These are phyloP conservation scores for Trametes hirsuta DNA, from an alignment of 1,284 basidiomycete species.

Conservation along the genomic window DNA sequence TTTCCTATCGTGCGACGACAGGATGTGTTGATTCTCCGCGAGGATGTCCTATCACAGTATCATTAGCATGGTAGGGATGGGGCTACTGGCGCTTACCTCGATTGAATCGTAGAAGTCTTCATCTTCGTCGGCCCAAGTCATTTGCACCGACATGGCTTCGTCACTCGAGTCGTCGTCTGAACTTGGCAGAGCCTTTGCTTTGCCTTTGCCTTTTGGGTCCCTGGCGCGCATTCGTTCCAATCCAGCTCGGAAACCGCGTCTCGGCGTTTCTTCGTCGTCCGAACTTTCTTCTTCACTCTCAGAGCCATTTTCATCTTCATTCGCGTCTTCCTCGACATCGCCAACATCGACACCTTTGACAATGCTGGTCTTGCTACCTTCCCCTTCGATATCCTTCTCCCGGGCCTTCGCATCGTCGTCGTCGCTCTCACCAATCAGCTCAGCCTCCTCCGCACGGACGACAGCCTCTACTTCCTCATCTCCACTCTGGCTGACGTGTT, in stretches of 20 bases:
- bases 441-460: slow-evolving; percentile 34
- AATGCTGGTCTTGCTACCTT: neutral
- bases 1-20: slow-evolving; percentile 49
- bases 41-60: slow-evolving; percentile 42
- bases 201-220: slow-evolving; percentile 42
- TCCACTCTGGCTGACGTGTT: slow-evolving; percentile 22
- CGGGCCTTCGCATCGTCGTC: neutral
- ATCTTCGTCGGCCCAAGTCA: slow-evolving; percentile 63
- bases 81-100: slow-evolving; percentile 46
- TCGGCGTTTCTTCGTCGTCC: slow-evolving; percentile 47
- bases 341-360: neutral
- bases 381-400: neutral
- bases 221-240: slow-evolving; percentile 47
- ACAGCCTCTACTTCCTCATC: slow-evolving; percentile 33
- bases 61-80: neutral
- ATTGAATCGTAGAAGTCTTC: slow-evolving; percentile 67
- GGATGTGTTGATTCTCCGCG: slow-evolving; percentile 46
- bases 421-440: slow-evolving; percentile 34
- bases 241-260: slow-evolving; percentile 55
- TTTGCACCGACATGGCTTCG: slow-evolving; percentile 35
- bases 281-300: slow-evolving; percentile 38
- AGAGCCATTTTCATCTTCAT: slow-evolving; percentile 29
- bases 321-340: slow-evolving; percentile 22
- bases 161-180: slow-evolving; percentile 29
- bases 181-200: slow-evolving; percentile 40